phyloP scores from a whole-genome alignment of 306 rosid genomes.

The Luffa acutangula region DNA sequence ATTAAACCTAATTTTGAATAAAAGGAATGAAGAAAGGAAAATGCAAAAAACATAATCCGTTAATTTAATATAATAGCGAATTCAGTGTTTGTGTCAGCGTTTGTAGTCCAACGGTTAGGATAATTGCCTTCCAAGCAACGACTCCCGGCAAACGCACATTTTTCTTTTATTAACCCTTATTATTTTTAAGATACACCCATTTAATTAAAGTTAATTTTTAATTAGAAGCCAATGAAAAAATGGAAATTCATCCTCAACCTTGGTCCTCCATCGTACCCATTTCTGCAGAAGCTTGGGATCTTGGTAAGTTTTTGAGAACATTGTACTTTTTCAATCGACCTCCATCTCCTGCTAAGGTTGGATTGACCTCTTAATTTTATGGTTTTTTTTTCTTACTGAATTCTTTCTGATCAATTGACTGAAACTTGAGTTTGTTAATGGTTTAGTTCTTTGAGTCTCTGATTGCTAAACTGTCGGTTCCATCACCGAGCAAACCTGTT shows the following conservation, averaged over 20 bases:
- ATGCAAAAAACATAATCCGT: too few relatives aligned
- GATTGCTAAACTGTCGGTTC: conserved; percentile 39
- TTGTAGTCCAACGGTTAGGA: neutral
- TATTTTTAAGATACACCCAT: too few relatives aligned
- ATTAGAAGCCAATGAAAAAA: neutral
- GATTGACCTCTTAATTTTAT: neutral
- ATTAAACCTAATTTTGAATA: too few relatives aligned
- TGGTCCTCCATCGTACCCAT: conserved; percentile 8
- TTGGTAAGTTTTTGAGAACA: conserved; percentile 68
- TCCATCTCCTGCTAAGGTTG: conserved; percentile 84
- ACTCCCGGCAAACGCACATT: neutral
- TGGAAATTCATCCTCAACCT: neutral
- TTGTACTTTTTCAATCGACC: conserved; percentile 66
- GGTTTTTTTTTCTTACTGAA: neutral
- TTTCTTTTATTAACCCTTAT: too few relatives aligned
- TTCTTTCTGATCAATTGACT: neutral
- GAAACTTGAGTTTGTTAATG: too few relatives aligned
- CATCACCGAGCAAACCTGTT: conserved; percentile 44
- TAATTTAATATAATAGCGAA: too few relatives aligned
- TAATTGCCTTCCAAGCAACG: neutral
- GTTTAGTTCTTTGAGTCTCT: too few relatives aligned
- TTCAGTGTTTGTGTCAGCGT: too few relatives aligned
- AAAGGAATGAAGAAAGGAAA: too few relatives aligned
- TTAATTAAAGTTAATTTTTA: too few relatives aligned
- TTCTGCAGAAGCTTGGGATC: conserved; percentile 74